These are phyloP conservation scores for Rhynchospora tenuis DNA, from an alignment of 176 grass and related monocot genomes.

Conservation along the genomic window DNA sequence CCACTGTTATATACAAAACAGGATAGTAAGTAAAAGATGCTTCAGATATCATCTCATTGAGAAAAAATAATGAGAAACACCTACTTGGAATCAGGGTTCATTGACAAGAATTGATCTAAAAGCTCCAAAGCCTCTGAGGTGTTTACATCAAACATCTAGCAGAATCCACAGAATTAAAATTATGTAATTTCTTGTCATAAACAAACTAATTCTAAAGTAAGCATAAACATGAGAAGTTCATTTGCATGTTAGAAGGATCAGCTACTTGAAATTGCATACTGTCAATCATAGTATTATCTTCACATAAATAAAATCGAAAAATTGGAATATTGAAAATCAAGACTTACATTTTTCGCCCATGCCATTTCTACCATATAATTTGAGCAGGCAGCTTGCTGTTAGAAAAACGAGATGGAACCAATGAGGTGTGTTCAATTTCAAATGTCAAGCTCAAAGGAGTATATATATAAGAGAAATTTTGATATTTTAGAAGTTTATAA, in stretches of 20 bases:
- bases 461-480: background rate
- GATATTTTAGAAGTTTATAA: slow-evolving; percentile 27
- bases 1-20: slow-evolving; percentile 45
- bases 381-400: slow-evolving; percentile 53
- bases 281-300: slow-evolving; percentile 23
- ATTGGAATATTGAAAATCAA: slow-evolving; percentile 3
- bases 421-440: slow-evolving; percentile 26
- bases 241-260: background rate
- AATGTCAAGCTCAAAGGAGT: background rate
- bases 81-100: slow-evolving; percentile 74
- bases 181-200: background rate
- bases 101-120: slow-evolving; percentile 74
- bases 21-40: slow-evolving; percentile 9
- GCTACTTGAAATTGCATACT: background rate
- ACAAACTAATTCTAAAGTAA: background rate
- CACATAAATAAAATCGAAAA: background rate
- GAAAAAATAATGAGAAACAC: slow-evolving; percentile 1
- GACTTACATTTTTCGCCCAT: slow-evolving; percentile 86
- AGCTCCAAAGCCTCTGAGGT: slow-evolving; percentile 74
- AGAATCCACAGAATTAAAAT: background rate
- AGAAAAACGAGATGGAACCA: slow-evolving; percentile 5
- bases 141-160: slow-evolving; percentile 69
- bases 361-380: slow-evolving; percentile 97
- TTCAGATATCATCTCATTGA: background rate
- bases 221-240: background rate